phyloP scores from a whole-genome alignment of 495 filamentous ascomycete genomes.

The Penicillium coffeae region DNA sequence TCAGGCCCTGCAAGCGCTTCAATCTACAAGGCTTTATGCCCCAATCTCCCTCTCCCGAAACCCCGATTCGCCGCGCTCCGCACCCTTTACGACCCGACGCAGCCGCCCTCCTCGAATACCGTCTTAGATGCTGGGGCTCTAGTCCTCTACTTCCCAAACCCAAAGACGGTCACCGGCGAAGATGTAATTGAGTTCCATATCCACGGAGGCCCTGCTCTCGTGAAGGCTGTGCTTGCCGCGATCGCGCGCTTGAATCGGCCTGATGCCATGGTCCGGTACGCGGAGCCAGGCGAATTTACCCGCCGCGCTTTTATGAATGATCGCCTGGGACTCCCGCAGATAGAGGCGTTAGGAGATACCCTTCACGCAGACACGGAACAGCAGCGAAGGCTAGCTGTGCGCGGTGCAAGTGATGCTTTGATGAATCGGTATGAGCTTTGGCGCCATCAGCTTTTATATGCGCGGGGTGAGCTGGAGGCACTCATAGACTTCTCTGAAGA shows the following conservation, averaged over 20 bases:
- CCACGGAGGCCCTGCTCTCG: conserved; percentile 86
- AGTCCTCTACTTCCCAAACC: conserved; percentile 81
- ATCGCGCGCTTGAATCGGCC: conserved; percentile 50
- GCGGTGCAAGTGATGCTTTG: conserved; percentile 65
- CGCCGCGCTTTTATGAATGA: conserved; percentile 86
- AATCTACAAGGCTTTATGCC: conserved; percentile 76
- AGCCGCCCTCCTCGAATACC: conserved; percentile 27
- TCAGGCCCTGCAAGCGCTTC: conserved; percentile 74
- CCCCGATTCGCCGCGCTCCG: conserved; percentile 75
- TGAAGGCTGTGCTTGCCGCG: conserved; percentile 76
- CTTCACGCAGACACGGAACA: conserved; percentile 89
- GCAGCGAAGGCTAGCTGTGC: conserved; percentile 80
- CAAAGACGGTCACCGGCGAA: conserved; percentile 85
- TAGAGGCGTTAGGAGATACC: conserved; percentile 85
- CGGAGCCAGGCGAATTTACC: conserved; percentile 95
- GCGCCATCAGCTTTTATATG: conserved; percentile 72
- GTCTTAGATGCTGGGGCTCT: conserved; percentile 80
- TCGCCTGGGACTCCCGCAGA: conserved; percentile 83
- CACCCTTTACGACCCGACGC: conserved; percentile 65
- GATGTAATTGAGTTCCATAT: conserved; percentile 90
- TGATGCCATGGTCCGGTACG: conserved; percentile 64
- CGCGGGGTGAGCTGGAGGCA: conserved; percentile 88
- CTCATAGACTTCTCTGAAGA: conserved; percentile 97
- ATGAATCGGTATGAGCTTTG: conserved; percentile 81
- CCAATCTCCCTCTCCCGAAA: conserved; percentile 55